Base-by-base conservation (phyloP, 768 basidiomycete species). In the Mycena pura region DNA sequence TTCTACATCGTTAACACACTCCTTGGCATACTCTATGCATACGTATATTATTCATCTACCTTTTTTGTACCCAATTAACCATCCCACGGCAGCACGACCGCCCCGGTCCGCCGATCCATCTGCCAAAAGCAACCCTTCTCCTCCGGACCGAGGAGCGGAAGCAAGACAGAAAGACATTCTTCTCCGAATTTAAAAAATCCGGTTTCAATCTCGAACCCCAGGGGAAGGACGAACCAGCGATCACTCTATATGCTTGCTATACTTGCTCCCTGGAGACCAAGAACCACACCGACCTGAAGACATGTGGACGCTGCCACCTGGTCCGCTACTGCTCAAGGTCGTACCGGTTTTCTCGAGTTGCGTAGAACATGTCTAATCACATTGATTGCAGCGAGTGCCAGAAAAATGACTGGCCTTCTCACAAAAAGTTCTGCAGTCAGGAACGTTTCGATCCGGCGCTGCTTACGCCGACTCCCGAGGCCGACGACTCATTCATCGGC, bases 341-440 rank as follows among this genome's bases (percentile, higher is more conserved):
- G 34, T 36, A 36, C 34, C 34, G 34, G 34, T 36, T 36, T 17
- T 17, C n/a, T n/a, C n/a, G n/a, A n/a, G n/a, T n/a, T n/a, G n/a
- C n/a, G n/a, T n/a, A n/a, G n/a, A n/a, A n/a, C n/a, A 31, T 2
- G 58, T n/a, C 15, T 8, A 4, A 44, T n/a, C n/a, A 10, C 17
- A 14, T 27, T 5, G 6, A 0, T 15, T 29, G n/a, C 38, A 60
- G 59, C n/a, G 34, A 27, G 17, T 60, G 59, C 11, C 59, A 60
- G 21, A 47, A 38, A 27, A 44, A 45, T 5, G 51, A 61, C 22
- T 61, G 59, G 59, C 36, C 44, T 3, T 45, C 46, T 8, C 59
- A 61, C 52, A 61, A 61, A 21, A 52, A 47, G 14, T 32, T 31
- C 7, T 62, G 60, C 27, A 40, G 47, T 5, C 5, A 49, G 6